Evolutionary conservation across 78 protist genomes (phyloP).

Genomic region (Goniomonas avonlea): DNA sequence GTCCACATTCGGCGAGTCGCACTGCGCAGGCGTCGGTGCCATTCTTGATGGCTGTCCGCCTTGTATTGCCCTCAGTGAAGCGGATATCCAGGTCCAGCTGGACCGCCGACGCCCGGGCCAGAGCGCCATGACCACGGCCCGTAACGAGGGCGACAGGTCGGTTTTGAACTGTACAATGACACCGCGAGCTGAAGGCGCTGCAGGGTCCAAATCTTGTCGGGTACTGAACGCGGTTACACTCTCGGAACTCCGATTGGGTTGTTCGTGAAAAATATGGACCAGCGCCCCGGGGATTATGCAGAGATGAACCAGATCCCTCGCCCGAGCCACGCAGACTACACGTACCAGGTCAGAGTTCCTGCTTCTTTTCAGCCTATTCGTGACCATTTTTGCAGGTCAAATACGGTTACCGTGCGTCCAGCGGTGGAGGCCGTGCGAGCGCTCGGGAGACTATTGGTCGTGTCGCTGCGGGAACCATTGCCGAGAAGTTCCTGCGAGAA

Average conservation of each 20-base stretch:
- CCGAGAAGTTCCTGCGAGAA: conserved; percentile 56
- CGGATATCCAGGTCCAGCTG: conserved; percentile 51
- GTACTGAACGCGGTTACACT: conserved; percentile 33
- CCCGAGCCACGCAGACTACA: conserved; percentile 64
- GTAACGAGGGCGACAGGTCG: conserved; percentile 17
- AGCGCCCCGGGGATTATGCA: conserved; percentile 59
- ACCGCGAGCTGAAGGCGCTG: no score
- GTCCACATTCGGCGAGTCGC: conserved; percentile 69
- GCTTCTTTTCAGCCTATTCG: no score
- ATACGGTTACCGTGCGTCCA: conserved; percentile 36
- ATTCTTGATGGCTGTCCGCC: conserved; percentile 59
- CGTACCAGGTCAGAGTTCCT: conserved; percentile 38
- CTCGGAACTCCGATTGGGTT: conserved; percentile 69
- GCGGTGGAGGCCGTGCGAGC: conserved; percentile 61
- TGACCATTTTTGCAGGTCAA: conserved; percentile 12
- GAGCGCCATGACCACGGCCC: conserved; percentile 20
- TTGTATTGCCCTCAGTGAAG: conserved; percentile 47
- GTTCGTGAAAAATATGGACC: conserved; percentile 51
- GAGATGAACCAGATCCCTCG: conserved; percentile 52
- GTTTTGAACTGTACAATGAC: no score
- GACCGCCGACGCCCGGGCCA: conserved; percentile 14
- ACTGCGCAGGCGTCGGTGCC: conserved; percentile 39
- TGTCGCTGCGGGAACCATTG: conserved; percentile 50
- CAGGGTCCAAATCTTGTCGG: conserved; percentile 9
- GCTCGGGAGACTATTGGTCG: conserved; percentile 63